Evolutionary conservation across 208 protist genomes (phyloP).

Genomic region (Naegleria lovaniensis): DNA sequence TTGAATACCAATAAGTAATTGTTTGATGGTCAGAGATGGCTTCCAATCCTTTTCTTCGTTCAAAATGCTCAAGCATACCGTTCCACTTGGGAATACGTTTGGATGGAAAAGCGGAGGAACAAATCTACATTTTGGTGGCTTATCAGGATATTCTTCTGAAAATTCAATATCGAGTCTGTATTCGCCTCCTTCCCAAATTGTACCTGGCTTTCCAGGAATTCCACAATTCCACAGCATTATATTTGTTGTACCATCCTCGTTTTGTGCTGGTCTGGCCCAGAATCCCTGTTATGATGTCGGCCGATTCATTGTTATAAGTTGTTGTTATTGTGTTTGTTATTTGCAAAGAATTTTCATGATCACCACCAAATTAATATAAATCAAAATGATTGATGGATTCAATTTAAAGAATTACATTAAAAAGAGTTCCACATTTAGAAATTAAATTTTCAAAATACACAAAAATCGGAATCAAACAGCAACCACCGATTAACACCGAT

Average conservation of each 20-base stretch:
- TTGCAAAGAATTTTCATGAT: too few species aligned
- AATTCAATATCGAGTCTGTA: conserved; percentile 88
- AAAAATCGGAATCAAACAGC: too few species aligned
- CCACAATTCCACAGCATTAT: conserved; percentile 92
- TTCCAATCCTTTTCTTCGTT: conserved; percentile 98
- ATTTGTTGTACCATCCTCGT: conserved; percentile 65
- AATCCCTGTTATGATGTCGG: not conserved
- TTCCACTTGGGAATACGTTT: conserved; percentile 97
- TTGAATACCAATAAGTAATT: conserved; percentile 97
- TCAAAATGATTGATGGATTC: too few species aligned
- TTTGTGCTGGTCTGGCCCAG: not conserved
- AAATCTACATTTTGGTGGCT: conserved; percentile 89
- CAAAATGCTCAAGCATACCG: conserved; percentile 96
- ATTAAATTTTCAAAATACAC: too few species aligned
- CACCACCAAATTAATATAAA: too few species aligned
- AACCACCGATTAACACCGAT: not conserved
- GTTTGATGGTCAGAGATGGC: conserved; percentile 93
- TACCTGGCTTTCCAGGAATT: conserved; percentile 88
- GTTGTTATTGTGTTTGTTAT: not conserved
- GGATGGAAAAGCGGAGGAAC: conserved; percentile 93
- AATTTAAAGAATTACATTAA: too few species aligned
- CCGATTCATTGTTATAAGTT: not conserved
- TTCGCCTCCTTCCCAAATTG: conserved; percentile 87
- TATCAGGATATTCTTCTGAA: conserved; percentile 93
- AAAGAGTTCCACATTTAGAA: too few species aligned